Percentiles rank a stretch among this genome's conserved stretches.
These are phyloP conservation scores for Limnanthes douglasii DNA, from an alignment of 345 rosid genomes.

Conservation along the genomic window DNA sequence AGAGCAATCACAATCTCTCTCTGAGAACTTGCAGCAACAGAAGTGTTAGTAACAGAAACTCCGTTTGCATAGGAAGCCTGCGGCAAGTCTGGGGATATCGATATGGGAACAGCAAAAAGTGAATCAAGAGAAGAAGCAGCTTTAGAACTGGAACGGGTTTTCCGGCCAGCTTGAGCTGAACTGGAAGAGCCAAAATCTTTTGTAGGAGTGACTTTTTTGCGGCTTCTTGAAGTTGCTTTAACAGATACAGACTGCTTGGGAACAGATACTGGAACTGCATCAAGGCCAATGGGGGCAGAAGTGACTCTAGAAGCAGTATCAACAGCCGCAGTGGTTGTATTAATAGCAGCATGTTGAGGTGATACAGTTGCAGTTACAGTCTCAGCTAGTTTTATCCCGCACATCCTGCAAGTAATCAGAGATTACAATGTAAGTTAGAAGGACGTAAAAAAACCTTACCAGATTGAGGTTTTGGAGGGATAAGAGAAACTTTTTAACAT, in stretches of 20 bases:
- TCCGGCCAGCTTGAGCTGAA: slow-evolving; percentile 4
- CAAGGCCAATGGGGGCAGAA: slow-evolving; percentile 11
- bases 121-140: too few relatives aligned
- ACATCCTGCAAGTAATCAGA: slow-evolving; percentile 23
- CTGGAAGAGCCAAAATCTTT: slow-evolving; percentile 5
- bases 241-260: slow-evolving; percentile 10
- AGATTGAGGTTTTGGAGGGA: too few relatives aligned
- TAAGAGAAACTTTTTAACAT: too few relatives aligned
- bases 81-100: too few relatives aligned
- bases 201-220: slow-evolving; percentile 7
- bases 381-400: slow-evolving; percentile 27
- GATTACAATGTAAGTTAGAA: too few relatives aligned
- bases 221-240: slow-evolving; percentile 10
- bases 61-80: too few relatives aligned
- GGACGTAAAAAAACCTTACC: too few relatives aligned
- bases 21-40: slow-evolving; percentile 8
- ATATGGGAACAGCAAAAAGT: too few relatives aligned
- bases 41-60: too few relatives aligned
- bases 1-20: slow-evolving; percentile 19
- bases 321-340: slow-evolving; percentile 10
- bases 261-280: slow-evolving; percentile 12
- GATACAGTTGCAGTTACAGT: slow-evolving; percentile 14
- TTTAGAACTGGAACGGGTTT: too few relatives aligned
- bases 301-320: slow-evolving; percentile 9
- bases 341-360: slow-evolving; percentile 16